Percentiles rank a stretch among this genome's conserved stretches.
These are phyloP conservation scores for Kwoniella heveanensis DNA, from an alignment of 768 basidiomycete species.

Conservation along the genomic window DNA sequence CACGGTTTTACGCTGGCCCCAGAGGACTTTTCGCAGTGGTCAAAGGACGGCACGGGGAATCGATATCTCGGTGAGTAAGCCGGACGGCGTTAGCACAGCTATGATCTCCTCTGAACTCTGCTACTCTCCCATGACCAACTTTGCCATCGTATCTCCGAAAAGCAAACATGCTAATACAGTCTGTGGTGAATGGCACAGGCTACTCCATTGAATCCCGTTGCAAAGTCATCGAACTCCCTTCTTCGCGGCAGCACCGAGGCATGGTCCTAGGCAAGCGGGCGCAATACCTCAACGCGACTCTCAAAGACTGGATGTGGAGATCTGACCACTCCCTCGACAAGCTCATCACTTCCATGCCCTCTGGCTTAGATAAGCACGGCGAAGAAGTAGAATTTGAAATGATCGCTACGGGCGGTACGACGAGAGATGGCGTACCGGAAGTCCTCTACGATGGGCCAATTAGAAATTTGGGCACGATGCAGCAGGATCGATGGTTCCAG, in stretches of 20 bases:
- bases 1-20: conserved; percentile 33
- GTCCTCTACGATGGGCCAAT: conserved; percentile 11
- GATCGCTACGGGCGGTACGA: conserved; percentile 23
- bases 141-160: too few species aligned
- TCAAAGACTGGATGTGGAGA: conserved; percentile 14
- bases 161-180: neutral
- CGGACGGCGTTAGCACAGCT: too few species aligned
- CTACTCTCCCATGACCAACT: too few species aligned
- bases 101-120: too few species aligned
- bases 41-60: conserved; percentile 16
- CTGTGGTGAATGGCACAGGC: conserved; percentile 13
- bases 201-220: conserved; percentile 35
- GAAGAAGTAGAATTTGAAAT: conserved; percentile 23
- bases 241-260: conserved; percentile 16
- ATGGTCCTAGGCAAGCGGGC: conserved; percentile 26
- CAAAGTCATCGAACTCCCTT: conserved; percentile 1
- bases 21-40: conserved; percentile 28
- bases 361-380: neutral
- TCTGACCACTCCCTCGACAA: conserved; percentile 12
- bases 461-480: conserved; percentile 10
- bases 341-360: conserved; percentile 8
- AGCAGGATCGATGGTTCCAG: conserved; percentile 18
- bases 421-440: conserved; percentile 13
- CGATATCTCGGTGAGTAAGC: conserved; percentile 24
- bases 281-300: conserved; percentile 12